A percentile compares a stretch with the other conserved stretches of the same genome.
phyloP scores from a whole-genome alignment of 345 rosid genomes.

The Kandelia obovata region DNA sequence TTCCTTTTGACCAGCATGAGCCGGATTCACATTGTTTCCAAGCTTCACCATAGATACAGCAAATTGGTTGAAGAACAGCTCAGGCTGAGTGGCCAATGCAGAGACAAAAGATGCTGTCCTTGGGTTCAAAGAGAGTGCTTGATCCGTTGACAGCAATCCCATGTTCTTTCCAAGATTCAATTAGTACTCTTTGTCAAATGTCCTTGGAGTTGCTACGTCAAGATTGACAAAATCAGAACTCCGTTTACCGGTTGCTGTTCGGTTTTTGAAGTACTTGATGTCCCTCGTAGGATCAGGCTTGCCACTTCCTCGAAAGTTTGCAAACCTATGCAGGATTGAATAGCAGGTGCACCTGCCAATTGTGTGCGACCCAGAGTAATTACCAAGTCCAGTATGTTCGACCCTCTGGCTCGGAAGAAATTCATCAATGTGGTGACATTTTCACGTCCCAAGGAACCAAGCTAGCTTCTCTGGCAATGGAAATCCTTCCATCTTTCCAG shows the following conservation, averaged over 20 bases:
- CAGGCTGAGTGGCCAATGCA: constrained; percentile 32
- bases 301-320: constrained; percentile 14
- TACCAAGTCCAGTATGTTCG: constrained; percentile 22
- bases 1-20: constrained; percentile 32
- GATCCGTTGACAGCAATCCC: constrained; percentile 52
- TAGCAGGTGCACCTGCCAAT: constrained; percentile 35
- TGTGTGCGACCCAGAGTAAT: constrained; percentile 35
- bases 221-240: constrained; percentile 17
- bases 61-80: constrained; percentile 46
- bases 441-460: constrained; percentile 23
- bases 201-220: constrained; percentile 31
- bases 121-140: constrained; percentile 38
- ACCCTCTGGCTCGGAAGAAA: constrained; percentile 14
- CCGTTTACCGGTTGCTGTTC: constrained; percentile 22
- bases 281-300: constrained; percentile 22
- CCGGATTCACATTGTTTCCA: constrained; percentile 36
- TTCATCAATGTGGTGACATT: constrained; percentile 16
- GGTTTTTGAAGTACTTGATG: constrained; percentile 1
- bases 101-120: constrained; percentile 45
- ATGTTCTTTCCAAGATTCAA: constrained; percentile 32
- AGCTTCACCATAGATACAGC: constrained; percentile 55
- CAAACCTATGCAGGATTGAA: constrained; percentile 25
- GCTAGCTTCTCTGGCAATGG: constrained; percentile 16
- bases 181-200: constrained; percentile 30
- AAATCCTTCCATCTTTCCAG: constrained; percentile 21